Percentiles rank a stretch among this genome's conserved stretches.
Conservation (phyloP, 495 filamentous ascomycete species). For the Hyaloscypha bicolor region DNA sequence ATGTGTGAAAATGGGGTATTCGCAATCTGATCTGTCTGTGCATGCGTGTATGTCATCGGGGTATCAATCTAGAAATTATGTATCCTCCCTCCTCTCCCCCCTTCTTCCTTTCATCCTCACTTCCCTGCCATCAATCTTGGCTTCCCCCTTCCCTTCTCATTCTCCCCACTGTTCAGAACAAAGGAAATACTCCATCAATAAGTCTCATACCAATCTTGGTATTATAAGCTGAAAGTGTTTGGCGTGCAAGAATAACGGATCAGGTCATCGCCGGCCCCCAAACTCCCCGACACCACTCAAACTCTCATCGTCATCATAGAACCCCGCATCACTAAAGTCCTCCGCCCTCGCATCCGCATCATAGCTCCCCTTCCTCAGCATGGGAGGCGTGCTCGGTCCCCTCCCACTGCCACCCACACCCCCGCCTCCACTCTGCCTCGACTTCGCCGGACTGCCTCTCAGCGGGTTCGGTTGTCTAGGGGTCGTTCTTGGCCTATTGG, state of each 20-base stretch:
- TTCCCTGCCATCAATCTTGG: not conserved
- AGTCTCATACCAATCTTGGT: not conserved
- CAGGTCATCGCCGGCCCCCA: conserved; percentile 4
- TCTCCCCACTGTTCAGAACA: conserved; percentile 6
- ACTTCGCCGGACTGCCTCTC: conserved; percentile 21
- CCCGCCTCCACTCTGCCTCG: not conserved
- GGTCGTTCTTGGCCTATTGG: conserved; percentile 42
- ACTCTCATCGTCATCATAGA: conserved; percentile 55
- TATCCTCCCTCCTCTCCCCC: not conserved
- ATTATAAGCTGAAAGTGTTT: not conserved
- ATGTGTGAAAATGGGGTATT: conserved; percentile 6
- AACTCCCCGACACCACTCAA: conserved; percentile 20
- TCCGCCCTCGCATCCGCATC: conserved; percentile 68
- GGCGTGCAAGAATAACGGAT: too few relatives aligned
- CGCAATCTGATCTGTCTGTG: not conserved
- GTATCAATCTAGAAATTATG: conserved; percentile 16
- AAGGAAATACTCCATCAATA: conserved; percentile 10
- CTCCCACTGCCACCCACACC: conserved; percentile 29
- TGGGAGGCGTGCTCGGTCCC: conserved; percentile 66
- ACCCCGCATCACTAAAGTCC: conserved; percentile 57
- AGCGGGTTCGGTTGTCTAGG: conserved; percentile 29
- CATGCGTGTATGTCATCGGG: not conserved
- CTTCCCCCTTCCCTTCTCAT: conserved; percentile 2
- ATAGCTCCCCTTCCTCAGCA: conserved; percentile 68
- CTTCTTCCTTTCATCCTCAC: not conserved